A percentile compares a stretch with the other conserved stretches of the same genome.
Conservation (phyloP, 2,329 filamentous ascomycete genomes). For the Penicillium hesseltinei region DNA sequence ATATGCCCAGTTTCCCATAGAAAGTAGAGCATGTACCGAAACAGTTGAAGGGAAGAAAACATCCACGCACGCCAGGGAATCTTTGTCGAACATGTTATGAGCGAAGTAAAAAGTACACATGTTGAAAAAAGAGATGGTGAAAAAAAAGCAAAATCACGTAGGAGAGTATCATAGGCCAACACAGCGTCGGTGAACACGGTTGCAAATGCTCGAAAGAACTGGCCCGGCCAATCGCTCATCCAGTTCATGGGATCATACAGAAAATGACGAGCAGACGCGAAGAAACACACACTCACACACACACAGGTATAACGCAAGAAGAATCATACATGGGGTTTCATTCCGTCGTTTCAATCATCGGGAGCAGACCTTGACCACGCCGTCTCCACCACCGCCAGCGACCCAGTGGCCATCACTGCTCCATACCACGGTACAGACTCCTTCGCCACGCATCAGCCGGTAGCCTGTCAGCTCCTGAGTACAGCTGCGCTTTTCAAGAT, state of each 20-base stretch:
- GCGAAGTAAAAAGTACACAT: slow-evolving; percentile 23
- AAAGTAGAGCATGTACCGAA: slow-evolving; percentile 2
- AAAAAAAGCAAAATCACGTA: slow-evolving; percentile 29
- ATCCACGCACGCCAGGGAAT: slow-evolving; percentile 23
- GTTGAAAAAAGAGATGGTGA: slow-evolving; percentile 15
- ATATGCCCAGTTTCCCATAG: background rate
- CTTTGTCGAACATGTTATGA: slow-evolving; percentile 24
- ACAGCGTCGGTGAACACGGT: slow-evolving; percentile 31
- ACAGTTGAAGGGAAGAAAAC: slow-evolving; percentile 6
- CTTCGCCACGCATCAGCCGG: slow-evolving; percentile 91
- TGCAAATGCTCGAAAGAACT: slow-evolving; percentile 38
- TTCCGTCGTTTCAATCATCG: slow-evolving; percentile 33
- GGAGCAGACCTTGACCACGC: slow-evolving; percentile 86
- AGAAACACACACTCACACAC: slow-evolving; percentile 26
- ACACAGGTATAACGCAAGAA: slow-evolving; percentile 22
- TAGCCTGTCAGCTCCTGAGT: slow-evolving; percentile 94
- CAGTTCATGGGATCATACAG: slow-evolving; percentile 34
- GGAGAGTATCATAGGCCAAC: slow-evolving; percentile 35
- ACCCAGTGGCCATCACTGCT: slow-evolving; percentile 93
- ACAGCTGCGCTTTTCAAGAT: slow-evolving; percentile 89
- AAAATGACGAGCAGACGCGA: slow-evolving; percentile 18
- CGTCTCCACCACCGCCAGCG: slow-evolving; percentile 90
- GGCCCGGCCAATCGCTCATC: slow-evolving; percentile 36
- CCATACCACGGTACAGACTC: slow-evolving; percentile 92
- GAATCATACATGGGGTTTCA: slow-evolving; percentile 31